Percentiles rank a stretch among this genome's conserved stretches.
Evolutionary conservation across 1,284 basidiomycete species (phyloP).

Genomic region (Cutaneotrichosporon spelunceum): DNA sequence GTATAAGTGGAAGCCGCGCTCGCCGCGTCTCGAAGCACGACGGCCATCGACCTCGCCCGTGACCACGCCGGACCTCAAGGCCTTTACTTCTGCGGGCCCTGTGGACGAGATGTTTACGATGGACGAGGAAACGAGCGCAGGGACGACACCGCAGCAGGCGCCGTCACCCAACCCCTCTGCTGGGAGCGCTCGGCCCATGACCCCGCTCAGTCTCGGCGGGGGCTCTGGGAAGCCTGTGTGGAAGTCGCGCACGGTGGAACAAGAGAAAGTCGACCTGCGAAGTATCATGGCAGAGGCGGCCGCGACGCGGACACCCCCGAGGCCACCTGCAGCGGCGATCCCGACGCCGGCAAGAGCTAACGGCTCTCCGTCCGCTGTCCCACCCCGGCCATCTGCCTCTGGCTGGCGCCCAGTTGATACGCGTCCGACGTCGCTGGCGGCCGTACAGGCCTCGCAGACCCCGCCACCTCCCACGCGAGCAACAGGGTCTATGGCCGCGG

Average conservation of each 20-base stretch:
- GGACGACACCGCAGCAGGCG: constrained; percentile 16
- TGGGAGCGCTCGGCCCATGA: constrained; percentile 51
- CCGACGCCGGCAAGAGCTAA: constrained; percentile 6
- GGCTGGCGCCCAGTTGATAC: constrained; percentile 35
- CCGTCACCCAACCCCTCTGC: constrained; percentile 23
- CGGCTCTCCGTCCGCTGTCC: constrained; percentile 1
- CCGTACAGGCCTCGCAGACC: constrained; percentile 37
- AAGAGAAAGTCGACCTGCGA: constrained; percentile 67
- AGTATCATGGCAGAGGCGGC: constrained; percentile 74
- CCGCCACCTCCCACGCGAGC: constrained; percentile 16
- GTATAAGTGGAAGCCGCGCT: constrained; percentile 51
- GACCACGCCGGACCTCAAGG: constrained; percentile 28
- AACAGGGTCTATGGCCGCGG: constrained; percentile 18
- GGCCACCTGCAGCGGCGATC: constrained; percentile 16
- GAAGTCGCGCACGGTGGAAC: constrained; percentile 54
- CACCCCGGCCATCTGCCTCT: neutral
- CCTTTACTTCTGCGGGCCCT: constrained; percentile 25
- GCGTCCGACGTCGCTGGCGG: constrained; percentile 33
- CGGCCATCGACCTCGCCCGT: constrained; percentile 19
- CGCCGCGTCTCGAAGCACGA: constrained; percentile 51
- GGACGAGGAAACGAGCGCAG: constrained; percentile 47
- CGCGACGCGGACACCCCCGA: constrained; percentile 23
- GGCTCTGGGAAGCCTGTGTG: constrained; percentile 41
- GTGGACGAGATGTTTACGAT: constrained; percentile 52
- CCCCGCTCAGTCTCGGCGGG: constrained; percentile 51